A percentile compares a stretch with the other conserved stretches of the same genome.
Conservation (phyloP, 306 rosid species). For the Myrica gale region DNA sequence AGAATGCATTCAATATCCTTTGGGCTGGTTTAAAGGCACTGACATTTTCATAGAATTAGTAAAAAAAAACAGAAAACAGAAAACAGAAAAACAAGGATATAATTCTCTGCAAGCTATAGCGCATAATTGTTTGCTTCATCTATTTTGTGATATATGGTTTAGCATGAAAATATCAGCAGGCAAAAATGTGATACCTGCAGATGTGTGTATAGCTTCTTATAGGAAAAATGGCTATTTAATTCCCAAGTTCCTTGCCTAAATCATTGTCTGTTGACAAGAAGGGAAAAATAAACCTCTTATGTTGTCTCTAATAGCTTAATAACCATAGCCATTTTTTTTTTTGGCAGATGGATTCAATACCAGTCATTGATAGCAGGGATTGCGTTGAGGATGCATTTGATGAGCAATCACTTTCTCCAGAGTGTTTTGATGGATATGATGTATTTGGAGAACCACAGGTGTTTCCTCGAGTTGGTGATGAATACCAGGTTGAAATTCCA, state of each 20-base stretch:
- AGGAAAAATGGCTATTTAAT: constrained; percentile 2
- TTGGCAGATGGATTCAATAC: constrained; percentile 56
- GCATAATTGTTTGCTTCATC: neutral
- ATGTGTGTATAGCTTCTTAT: constrained; percentile 1
- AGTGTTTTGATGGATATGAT: constrained; percentile 45
- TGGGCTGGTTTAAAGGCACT: neutral
- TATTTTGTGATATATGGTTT: constrained; percentile 13
- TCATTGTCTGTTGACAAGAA: neutral
- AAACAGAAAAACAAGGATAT: neutral
- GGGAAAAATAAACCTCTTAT: neutral
- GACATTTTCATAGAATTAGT: neutral
- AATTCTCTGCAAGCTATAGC: constrained; percentile 5
- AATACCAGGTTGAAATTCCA: constrained; percentile 71
- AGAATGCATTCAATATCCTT: constrained; percentile 2
- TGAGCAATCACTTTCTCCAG: constrained; percentile 47
- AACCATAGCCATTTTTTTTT: constrained; percentile 5
- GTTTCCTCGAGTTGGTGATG: constrained; percentile 69
- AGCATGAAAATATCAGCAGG: constrained; percentile 9
- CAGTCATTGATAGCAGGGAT: constrained; percentile 37
- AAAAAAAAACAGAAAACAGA: neutral
- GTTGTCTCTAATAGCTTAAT: constrained; percentile 17
- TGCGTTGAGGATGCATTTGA: constrained; percentile 39
- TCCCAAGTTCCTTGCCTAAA: neutral
- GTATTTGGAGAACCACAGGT: constrained; percentile 58
- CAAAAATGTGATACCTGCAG: constrained; percentile 12